These are phyloP conservation scores for Wallacemonas collosoma DNA, from an alignment of 208 protist species.

Conservation along the genomic window DNA sequence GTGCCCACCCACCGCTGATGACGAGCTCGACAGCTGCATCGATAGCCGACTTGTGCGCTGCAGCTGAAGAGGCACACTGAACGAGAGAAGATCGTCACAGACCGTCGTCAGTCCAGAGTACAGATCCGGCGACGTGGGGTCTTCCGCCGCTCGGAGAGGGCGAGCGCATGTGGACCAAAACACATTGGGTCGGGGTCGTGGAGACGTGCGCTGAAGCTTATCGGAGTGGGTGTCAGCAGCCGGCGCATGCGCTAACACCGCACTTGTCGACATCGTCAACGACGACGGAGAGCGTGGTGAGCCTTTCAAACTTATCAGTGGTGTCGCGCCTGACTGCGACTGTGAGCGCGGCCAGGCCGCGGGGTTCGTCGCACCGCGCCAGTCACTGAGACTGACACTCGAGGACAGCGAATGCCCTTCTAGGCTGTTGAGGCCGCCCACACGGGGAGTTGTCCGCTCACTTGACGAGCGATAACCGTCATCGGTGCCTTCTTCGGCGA, in stretches of 20 bases:
- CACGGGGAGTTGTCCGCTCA: slow-evolving; percentile 23
- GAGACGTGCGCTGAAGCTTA: too few species aligned
- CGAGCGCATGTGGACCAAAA: too few species aligned
- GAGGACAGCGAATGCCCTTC: neutral
- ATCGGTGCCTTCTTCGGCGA: slow-evolving; percentile 17
- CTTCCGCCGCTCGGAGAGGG: too few species aligned
- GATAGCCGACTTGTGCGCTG: slow-evolving; percentile 11
- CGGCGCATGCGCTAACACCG: too few species aligned
- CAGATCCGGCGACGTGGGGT: neutral
- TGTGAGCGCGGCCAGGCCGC: too few species aligned
- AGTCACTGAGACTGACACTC: neutral
- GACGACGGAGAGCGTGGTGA: too few species aligned
- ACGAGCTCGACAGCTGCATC: slow-evolving; percentile 41
- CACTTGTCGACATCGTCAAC: too few species aligned
- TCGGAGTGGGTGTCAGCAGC: too few species aligned
- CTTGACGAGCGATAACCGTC: slow-evolving; percentile 40
- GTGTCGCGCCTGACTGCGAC: too few species aligned
- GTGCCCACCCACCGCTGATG: slow-evolving; percentile 71
- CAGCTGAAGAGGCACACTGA: neutral
- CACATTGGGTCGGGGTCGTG: too few species aligned
- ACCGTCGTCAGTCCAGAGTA: neutral
- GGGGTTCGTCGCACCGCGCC: too few species aligned
- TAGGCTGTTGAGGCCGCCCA: neutral
- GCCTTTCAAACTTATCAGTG: too few species aligned
- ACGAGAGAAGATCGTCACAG: slow-evolving; percentile 3